Conservation (phyloP, 768 basidiomycete species). For the Sutorius australiensis region DNA sequence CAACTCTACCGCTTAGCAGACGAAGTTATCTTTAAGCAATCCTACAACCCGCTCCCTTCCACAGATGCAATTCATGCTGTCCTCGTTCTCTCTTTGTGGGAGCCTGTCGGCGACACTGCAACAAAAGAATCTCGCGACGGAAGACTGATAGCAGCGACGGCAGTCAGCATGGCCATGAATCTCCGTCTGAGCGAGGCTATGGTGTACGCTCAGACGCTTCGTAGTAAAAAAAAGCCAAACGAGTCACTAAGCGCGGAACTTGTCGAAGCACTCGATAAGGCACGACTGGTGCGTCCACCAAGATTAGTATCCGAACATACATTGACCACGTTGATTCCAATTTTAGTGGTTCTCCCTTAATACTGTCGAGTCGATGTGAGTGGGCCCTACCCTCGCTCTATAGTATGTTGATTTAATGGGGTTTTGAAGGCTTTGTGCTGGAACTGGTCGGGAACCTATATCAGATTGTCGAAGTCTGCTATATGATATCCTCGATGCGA, state of each 20-base stretch:
- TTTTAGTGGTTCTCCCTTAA: conserved; percentile 40
- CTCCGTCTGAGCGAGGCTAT: conserved; percentile 38
- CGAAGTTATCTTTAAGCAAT: conserved; percentile 35
- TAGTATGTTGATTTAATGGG: not conserved
- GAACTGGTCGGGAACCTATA: conserved; percentile 40
- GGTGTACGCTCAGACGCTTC: conserved; percentile 29
- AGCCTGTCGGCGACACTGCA: conserved; percentile 35
- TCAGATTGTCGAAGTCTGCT: conserved; percentile 33
- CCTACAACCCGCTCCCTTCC: conserved; percentile 41
- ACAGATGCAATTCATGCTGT: conserved; percentile 40
- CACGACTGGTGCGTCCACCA: conserved; percentile 34
- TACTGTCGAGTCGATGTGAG: conserved; percentile 38
- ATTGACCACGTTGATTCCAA: conserved; percentile 15
- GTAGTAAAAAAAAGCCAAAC: conserved; percentile 26
- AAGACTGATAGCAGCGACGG: conserved; percentile 38
- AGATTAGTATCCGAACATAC: conserved; percentile 3
- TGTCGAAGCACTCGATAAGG: conserved; percentile 33
- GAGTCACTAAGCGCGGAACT: conserved; percentile 29
- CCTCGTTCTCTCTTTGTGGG: conserved; percentile 43
- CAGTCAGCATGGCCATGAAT: conserved; percentile 47
- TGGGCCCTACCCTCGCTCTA: not conserved
- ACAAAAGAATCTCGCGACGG: conserved; percentile 35
- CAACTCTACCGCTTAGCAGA: conserved; percentile 41
- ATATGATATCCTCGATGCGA: conserved; percentile 29
- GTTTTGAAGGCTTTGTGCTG: conserved; percentile 36